Base-by-base conservation (phyloP, 1,284 basidiomycete species). In the Boletus mariae region DNA sequence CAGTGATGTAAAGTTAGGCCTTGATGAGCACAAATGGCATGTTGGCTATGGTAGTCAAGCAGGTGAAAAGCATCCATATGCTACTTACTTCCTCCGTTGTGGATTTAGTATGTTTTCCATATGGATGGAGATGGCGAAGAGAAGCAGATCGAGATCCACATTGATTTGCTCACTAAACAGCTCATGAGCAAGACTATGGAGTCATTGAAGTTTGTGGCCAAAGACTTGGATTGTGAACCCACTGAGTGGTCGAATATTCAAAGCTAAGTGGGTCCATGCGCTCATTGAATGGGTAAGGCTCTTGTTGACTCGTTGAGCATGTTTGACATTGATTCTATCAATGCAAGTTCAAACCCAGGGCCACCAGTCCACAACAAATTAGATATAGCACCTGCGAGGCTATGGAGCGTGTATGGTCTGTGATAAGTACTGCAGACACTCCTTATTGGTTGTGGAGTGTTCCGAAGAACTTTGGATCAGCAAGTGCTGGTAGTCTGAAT, bases 371-470 rank as follows among this genome's bases (percentile, higher is more conserved):
- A 28, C 40, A 47, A 17, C n/a, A 9, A 6, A 26, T 20, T 10
- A 52, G 11, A 53, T 54, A 38, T 40, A 29, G 32, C 11, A 53
- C 42, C 9, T 8, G 2, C 5, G 12, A 55, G 7, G 51, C 48
- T n/a, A 34, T 52, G 4, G 34, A 54, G 11, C 9, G 2, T 5
- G 29, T 55, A 20, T 25, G 28, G 20, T 44, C 41, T 15, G 40
- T 54, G 3, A 45, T 55, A 23, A n/a, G 17, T 4, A 44, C 6
- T 1, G 3, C 17, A 3, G 52, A 53, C 5, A 9, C 29, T 9
- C 48, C 53, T 28, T 52, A 40, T 11, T 55, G 47, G 47, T 9
- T 55, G 28, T 31, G 35, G 13, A 46, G 37, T 25, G 47, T 55
- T 1, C 52, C 26, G 4, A 10, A 46, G 2, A 43, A 55, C 20